Evolutionary conservation across 257 asterid species (phyloP).

Genomic region (Linaria vulgaris): DNA sequence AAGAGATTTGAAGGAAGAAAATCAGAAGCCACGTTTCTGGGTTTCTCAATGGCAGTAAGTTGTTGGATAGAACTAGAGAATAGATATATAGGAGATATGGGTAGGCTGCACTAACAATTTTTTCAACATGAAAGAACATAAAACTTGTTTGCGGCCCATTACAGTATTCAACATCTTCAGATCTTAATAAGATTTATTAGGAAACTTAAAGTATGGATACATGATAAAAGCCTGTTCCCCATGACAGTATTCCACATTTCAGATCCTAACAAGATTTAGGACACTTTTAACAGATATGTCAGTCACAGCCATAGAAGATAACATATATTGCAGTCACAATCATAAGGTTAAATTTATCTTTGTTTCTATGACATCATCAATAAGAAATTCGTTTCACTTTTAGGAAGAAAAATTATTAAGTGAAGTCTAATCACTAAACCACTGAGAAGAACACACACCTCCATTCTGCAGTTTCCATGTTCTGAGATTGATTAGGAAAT

Average conservation of each 20-base stretch:
- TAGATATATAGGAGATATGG: not conserved
- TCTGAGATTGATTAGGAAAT: conserved; percentile 59
- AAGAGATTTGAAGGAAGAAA: not conserved
- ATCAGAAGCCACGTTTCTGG: not conserved
- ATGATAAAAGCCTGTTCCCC: not conserved
- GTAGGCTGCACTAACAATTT: not conserved
- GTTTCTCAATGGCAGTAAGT: not conserved
- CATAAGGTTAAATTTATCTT: not conserved
- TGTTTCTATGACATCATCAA: conserved; percentile 13
- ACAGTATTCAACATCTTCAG: not conserved
- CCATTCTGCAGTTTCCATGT: conserved; percentile 59
- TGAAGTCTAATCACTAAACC: conserved; percentile 10
- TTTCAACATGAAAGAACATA: not conserved
- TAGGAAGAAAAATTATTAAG: not conserved
- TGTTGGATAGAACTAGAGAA: not conserved
- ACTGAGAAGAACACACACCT: conserved; percentile 40
- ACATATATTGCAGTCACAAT: conserved; percentile 6
- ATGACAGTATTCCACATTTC: not conserved
- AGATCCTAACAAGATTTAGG: not conserved
- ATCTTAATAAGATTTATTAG: no score
- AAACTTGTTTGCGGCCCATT: not conserved
- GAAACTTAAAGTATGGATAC: no score
- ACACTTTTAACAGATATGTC: no score
- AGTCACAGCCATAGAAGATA: no score
- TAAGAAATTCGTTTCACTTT: not conserved